Conservation (phyloP, 352 stramenopile species). For the Phytopythium litorale region DNA sequence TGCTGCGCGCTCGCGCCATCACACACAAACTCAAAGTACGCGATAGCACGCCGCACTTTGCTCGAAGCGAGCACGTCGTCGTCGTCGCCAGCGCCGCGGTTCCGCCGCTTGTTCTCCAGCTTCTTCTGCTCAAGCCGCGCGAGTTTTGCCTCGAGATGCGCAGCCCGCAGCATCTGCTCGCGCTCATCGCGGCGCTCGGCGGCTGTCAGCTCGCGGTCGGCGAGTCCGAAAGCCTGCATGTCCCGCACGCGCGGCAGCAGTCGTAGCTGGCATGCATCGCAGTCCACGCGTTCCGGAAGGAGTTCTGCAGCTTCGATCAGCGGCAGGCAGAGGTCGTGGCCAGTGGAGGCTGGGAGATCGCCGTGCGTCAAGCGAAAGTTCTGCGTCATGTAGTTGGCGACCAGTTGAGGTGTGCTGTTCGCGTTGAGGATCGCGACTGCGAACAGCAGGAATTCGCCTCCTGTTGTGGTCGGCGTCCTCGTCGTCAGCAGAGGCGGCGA, state of each 20-base stretch:
- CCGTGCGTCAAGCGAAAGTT: conserved; percentile 55
- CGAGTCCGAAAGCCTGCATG: conserved; percentile 45
- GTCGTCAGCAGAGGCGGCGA: neutral
- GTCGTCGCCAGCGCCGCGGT: conserved; percentile 8
- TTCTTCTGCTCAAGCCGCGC: conserved; percentile 41
- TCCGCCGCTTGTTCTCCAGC: conserved; percentile 22
- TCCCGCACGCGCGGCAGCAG: conserved; percentile 49
- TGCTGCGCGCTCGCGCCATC: conserved; percentile 53
- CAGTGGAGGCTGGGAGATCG: conserved; percentile 9
- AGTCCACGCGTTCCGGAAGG: conserved; percentile 37
- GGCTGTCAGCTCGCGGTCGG: conserved; percentile 35
- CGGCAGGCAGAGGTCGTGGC: conserved; percentile 9
- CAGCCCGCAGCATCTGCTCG: conserved; percentile 37
- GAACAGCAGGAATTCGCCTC: conserved; percentile 60
- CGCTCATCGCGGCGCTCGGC: conserved; percentile 47
- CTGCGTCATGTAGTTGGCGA: conserved; percentile 65
- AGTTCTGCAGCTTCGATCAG: conserved; percentile 24
- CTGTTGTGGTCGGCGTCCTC: conserved; percentile 2
- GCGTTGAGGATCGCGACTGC: conserved; percentile 58
- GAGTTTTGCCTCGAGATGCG: conserved; percentile 52
- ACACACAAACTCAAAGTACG: conserved; percentile 60
- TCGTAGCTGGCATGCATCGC: conserved; percentile 52
- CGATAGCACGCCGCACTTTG: conserved; percentile 50
- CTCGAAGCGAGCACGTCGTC: conserved; percentile 31
- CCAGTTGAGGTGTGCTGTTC: conserved; percentile 48